Conservation (phyloP, 148 eudicot genomes). For the Simmondsia chinensis region DNA sequence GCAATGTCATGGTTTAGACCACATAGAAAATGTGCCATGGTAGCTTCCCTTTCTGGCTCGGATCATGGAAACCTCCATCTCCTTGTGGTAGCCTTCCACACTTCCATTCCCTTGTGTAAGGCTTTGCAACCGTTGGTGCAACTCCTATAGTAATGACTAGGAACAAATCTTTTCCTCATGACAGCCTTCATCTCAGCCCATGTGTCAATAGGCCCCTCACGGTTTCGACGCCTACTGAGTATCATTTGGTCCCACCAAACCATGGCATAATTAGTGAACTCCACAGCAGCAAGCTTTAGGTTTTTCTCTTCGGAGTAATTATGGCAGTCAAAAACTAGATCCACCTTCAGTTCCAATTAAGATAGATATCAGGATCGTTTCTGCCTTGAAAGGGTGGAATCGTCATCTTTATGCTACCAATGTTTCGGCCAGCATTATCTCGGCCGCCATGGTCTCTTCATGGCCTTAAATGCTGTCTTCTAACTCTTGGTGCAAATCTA, state of each 20-base stretch:
- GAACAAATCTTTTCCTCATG: constrained; percentile 3
- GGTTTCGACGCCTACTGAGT: background rate
- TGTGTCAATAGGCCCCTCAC: background rate
- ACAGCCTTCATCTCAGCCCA: constrained; percentile 2
- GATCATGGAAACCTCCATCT: no score
- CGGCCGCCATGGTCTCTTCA: no score
- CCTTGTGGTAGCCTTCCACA: constrained; percentile 4
- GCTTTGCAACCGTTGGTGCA: background rate
- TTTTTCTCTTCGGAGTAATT: background rate
- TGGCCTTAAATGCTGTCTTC: no score
- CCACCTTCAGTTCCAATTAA: constrained; percentile 2
- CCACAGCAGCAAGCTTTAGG: constrained; percentile 1
- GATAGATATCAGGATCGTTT: background rate
- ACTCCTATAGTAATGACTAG: background rate
- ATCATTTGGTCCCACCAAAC: constrained; percentile 11
- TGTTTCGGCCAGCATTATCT: no score
- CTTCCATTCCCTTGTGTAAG: background rate
- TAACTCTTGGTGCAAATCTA: no score
- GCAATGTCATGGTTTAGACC: constrained; percentile 3
- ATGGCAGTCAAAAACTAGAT: background rate
- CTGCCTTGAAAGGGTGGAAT: no score
- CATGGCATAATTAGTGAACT: constrained; percentile 6
- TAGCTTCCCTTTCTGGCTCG: constrained; percentile 9
- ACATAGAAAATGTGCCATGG: constrained; percentile 1
- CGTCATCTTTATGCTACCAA: no score